Evolutionary conservation across 345 rosid genomes (phyloP), one percentile per base, ranked within the genome.

Genomic region (Gossypium bickii): DNA sequence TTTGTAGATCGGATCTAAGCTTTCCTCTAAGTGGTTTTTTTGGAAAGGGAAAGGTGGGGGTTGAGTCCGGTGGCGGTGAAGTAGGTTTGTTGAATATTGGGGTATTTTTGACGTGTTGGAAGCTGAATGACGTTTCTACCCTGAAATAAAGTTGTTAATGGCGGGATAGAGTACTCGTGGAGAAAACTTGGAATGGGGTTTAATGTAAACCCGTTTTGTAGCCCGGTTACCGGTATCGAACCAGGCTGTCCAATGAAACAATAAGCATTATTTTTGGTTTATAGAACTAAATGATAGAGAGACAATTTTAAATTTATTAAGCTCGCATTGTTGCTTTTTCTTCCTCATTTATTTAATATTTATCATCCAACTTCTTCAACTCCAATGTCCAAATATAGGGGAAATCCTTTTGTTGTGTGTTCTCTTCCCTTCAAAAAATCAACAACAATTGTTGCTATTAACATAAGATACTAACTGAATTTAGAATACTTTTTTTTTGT

Each of bases 1-100:
- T 25, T 71, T 72, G 64, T 27, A 57, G 15, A 57, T 57, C 61
- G 72, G 86, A 83, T 83, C 86, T 83, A 73, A 45, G 41, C 38
- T 45, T 74, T 16, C 0, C n/a, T 52, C 48, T 18, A 20, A 24
- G 55, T 55, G 62, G 62, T 25, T 55, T 75, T 79, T 74, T 25
- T 25, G 69, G 65, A 69, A 78, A 78, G 58, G 61, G 67, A 48
- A 57, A 49, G 69, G 56, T 56, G 52, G 41, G 71, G 80, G 29
- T 62, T 59, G 78, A 81, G 22, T 77, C 81, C 63, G 38, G 38
- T 12, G 63, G 20, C 78, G 80, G 76, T 66, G 62, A 78, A 70
- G 73, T 61, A 34, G 73, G 70, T 17, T 70, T 44, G 71, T 72
- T 70, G 69, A 73, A 74, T 60, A 15, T 74, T 48, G 69, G 24